Evolutionary conservation across 2,329 filamentous ascomycete species (phyloP), one percentile per base, ranked within the genome.

Genomic region (Ophiosphaerella herpotricha): DNA sequence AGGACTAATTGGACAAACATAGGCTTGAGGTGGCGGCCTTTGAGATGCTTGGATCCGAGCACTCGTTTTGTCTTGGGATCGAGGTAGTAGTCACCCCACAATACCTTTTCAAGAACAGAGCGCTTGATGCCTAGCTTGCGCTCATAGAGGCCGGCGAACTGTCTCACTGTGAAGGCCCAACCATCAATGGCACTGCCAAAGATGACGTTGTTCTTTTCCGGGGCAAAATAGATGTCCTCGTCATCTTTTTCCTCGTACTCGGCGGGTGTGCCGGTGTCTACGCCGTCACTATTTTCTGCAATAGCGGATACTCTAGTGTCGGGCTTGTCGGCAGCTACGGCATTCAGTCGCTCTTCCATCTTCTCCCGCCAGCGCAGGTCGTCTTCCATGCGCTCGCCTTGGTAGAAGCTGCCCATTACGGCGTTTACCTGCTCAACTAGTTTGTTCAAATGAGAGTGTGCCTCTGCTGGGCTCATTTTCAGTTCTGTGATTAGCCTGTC

Each of bases 161-260:
- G 94, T 43, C 91, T 85, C 42, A 96, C 87, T 0, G 94, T 99
- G 66, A 99, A 99, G 2, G 94, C 94, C 94, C 94, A 99, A n/a
- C 94, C 94, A 69, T 99, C 94, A 48, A 96, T 88, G 52, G 94
- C 94, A 71, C 93, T 97, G 77, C 91, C 91, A 73, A 99, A 99
- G 57, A 99, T 97, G 72, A 99, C 94, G 68, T 99, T 99, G 74
- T 97, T 97, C 75, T 93, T 96, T 70, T 99, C 94, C 0, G 94
- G 94, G 0, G 94, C 91, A 75, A 99, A 99, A 73, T 99, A 99
- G 23, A 99, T 86, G 71, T 97, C 92, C 71, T 97, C 92, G 66
- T 99, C 94, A 66, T 97, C 92, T 61, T 86, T 86, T 71, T 97
- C 94, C 71, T 97, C 87, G 62, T 91, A 99, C 39, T 84, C 82